Evolutionary conservation across 768 basidiomycete species (phyloP).

Genomic region (Trametes coccinea): DNA sequence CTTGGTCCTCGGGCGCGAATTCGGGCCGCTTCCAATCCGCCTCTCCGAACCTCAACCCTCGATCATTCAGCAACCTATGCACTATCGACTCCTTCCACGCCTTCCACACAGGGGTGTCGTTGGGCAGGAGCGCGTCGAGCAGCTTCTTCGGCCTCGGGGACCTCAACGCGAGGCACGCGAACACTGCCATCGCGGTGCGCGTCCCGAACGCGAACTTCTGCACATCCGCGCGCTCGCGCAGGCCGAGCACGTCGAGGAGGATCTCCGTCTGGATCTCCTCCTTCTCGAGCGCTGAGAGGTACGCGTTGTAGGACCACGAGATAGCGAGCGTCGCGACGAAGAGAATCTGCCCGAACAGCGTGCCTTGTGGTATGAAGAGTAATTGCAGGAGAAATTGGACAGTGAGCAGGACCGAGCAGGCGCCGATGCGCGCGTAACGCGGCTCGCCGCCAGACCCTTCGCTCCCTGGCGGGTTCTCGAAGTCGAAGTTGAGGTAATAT

Average conservation of each 20-base stretch:
- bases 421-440: conserved; percentile 11
- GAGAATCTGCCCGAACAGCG: conserved; percentile 19
- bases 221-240: neutral
- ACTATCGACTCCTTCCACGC: conserved; percentile 11
- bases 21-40: conserved; percentile 4
- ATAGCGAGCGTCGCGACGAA: conserved; percentile 20
- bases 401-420: conserved; percentile 12
- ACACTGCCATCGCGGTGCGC: conserved; percentile 16
- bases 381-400: conserved; percentile 19
- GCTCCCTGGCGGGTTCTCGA: too few relatives aligned
- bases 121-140: conserved; percentile 15
- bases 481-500: conserved; percentile 5
- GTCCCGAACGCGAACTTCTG: conserved; percentile 6
- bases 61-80: neutral
- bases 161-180: conserved; percentile 8
- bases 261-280: conserved; percentile 19
- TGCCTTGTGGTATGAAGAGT: conserved; percentile 21
- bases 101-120: conserved; percentile 15
- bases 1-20: neutral
- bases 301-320: conserved; percentile 22
- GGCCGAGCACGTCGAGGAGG: conserved; percentile 1
- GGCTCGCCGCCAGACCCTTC: conserved; percentile 3
- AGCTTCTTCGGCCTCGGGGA: conserved; percentile 7
- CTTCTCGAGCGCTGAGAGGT: conserved; percentile 20
- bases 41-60: neutral